Evolutionary conservation across 2,329 filamentous ascomycete species (phyloP).

Genomic region (Trichophaea hybrida): DNA sequence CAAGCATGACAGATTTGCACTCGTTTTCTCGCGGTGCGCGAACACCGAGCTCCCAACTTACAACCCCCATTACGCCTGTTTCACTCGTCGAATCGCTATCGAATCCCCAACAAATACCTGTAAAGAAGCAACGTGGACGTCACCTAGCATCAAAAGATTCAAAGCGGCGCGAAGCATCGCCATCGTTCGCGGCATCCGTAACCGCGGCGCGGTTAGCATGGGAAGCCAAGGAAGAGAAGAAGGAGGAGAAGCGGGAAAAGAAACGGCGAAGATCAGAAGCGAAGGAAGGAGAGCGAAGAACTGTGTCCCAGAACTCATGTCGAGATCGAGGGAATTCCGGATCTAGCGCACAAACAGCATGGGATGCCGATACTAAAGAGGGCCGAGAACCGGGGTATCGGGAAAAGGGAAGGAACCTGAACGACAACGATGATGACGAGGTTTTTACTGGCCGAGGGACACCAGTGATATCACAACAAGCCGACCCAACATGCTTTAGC

Average conservation of each 20-base stretch:
- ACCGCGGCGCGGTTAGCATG: conserved; percentile 20
- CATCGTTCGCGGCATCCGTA: conserved; percentile 20
- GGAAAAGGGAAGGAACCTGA: conserved; percentile 8
- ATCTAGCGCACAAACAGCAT: conserved; percentile 15
- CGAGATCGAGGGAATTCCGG: conserved; percentile 19
- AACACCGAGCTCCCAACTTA: conserved; percentile 12
- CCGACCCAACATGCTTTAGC: neutral
- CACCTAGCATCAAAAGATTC: neutral
- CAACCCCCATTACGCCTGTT: conserved; percentile 15
- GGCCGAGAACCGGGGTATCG: conserved; percentile 1
- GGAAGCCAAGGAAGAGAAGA: conserved; percentile 25
- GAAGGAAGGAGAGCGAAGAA: conserved; percentile 20
- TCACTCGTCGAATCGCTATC: conserved; percentile 13
- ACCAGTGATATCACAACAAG: neutral
- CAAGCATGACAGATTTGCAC: conserved; percentile 20
- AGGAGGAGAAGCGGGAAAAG: conserved; percentile 23
- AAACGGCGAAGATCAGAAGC: conserved; percentile 20
- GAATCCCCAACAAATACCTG: neutral
- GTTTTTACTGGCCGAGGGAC: conserved; percentile 1
- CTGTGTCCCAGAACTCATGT: conserved; percentile 16
- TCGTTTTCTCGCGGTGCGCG: conserved; percentile 5
- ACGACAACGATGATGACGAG: conserved; percentile 4
- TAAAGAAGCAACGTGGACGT: conserved; percentile 12
- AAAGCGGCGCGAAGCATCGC: conserved; percentile 12
- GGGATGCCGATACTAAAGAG: conserved; percentile 8